Base-by-base conservation (phyloP, 257 asterid genomes). In the Misopates orontium region DNA sequence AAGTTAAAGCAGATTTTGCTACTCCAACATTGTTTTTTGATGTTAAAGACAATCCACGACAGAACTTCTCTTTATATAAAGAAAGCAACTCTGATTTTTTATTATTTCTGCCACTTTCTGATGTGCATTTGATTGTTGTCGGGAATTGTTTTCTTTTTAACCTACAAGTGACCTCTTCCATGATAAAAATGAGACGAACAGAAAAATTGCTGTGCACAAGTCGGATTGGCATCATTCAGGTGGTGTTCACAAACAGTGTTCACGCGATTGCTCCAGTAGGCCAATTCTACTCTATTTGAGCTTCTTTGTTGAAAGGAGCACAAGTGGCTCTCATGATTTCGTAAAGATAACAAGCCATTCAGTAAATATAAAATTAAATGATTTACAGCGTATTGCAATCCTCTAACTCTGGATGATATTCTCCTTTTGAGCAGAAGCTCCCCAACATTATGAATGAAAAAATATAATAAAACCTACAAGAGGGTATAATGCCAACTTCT, bases 1-100 rank as follows among this genome's bases (percentile, higher is more conserved):
- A 36, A 5, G 8, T 41, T 49, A 15, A 58, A 56, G 62, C 40
- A 63, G 48, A 58, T 59, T 54, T 47, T 20, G 44, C 21, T n/a
- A 15, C 20, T 16, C 41, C 10, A 44, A 53, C 31, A 31, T 31
- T 47, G 20, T 48, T 32, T 32, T 1, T 59, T 11, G 45, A 25
- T 16, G 17, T 60, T 14, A 14, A 69, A 42, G 48, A 53, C 17
- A 32, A 67, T 60, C 48, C 60, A 66, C 71, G 49, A 48, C 15
- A 56, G 31, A 51, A 68, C 18, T 42, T 2, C 56, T 21, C 20
- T 23, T 53, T 11, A 47, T 17, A 44, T 22, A 39, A 58, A 71
- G 42, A 17, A 49, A 24, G 49, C 15, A 49, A 65, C 62, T 59
- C 32, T 41, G 47, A 4, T 14, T 28, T 15, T 28, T 18, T 31